These are phyloP conservation scores for Botrytis elliptica DNA, from an alignment of 2,329 filamentous ascomycete species.

Conservation along the genomic window DNA sequence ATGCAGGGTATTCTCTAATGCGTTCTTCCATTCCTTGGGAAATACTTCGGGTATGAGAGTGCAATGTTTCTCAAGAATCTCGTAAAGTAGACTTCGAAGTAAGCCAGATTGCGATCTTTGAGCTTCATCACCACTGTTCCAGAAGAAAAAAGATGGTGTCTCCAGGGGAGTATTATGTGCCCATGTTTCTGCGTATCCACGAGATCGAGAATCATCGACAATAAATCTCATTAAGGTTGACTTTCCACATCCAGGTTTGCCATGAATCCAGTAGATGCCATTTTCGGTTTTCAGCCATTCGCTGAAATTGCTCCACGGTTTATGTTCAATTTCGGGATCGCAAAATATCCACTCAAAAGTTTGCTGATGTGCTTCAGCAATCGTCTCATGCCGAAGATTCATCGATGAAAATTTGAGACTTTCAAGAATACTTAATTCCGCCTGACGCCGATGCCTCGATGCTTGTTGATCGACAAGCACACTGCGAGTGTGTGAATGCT, in stretches of 20 bases:
- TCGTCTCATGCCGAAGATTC: constrained; percentile 9
- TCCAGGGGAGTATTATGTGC: constrained; percentile 23
- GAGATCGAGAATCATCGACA: not conserved
- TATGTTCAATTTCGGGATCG: not conserved
- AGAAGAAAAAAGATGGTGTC: constrained; percentile 47
- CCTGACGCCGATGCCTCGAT: not conserved
- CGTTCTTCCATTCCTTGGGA: not conserved
- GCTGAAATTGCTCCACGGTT: constrained; percentile 17
- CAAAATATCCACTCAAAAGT: constrained; percentile 26
- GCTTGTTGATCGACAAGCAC: not conserved
- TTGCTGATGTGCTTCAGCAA: constrained; percentile 4
- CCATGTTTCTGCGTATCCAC: constrained; percentile 34
- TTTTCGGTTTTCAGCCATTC: constrained; percentile 19
- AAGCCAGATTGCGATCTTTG: not conserved
- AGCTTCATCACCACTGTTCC: constrained; percentile 36
- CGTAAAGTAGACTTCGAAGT: not conserved
- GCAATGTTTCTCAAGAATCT: not conserved
- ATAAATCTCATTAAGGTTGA: constrained; percentile 30
- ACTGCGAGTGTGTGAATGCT: not conserved
- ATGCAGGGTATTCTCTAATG: not conserved
- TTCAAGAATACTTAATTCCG: not conserved
- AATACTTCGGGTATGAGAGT: not conserved
- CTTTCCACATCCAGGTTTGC: constrained; percentile 34
- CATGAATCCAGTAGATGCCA: constrained; percentile 28
- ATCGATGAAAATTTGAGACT: constrained; percentile 21